These are phyloP conservation scores for Phytophthora palmivora DNA, from an alignment of 352 stramenopile species.

Conservation along the genomic window DNA sequence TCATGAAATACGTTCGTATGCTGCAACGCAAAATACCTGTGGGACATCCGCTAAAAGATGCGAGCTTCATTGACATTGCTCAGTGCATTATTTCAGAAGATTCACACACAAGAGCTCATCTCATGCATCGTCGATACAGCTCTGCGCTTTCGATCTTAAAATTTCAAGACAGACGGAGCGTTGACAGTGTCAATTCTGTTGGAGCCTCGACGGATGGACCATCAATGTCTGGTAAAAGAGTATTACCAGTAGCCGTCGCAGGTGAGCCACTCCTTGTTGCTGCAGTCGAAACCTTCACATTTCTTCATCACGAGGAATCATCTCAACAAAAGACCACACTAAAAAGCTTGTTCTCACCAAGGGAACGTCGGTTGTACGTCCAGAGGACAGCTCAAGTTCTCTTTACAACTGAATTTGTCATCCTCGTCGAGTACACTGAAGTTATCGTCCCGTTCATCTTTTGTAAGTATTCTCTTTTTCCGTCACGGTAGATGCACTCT, in stretches of 20 bases:
- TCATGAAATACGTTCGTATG: conserved; percentile 4
- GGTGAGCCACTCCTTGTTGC: conserved; percentile 2
- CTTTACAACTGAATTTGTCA: conserved; percentile 13
- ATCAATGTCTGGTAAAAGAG: not conserved
- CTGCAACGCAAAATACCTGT: conserved; percentile 6
- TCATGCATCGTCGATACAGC: conserved; percentile 4
- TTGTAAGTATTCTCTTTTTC: not conserved
- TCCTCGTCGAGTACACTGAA: conserved; percentile 14
- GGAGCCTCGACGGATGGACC: conserved; percentile 1
- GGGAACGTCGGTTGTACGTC: conserved; percentile 9
- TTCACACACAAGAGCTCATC: not conserved
- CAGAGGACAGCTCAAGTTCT: conserved; percentile 8
- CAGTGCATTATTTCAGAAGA: conserved; percentile 10
- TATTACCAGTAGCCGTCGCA: conserved; percentile 1
- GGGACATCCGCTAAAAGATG: conserved; percentile 1
- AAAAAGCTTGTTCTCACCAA: conserved; percentile 8
- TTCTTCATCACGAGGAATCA: conserved; percentile 1
- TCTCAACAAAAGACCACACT: not conserved
- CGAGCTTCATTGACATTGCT: conserved; percentile 9
- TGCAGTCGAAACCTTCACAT: conserved; percentile 6
- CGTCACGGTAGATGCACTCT: not conserved
- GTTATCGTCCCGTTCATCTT: conserved; percentile 15
- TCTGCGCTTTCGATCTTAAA: not conserved
- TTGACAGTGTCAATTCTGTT: conserved; percentile 6
- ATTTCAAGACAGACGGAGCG: not conserved